phyloP scores from a whole-genome alignment of 1,139 yeast species.

The Suhomyces bolitotheri region DNA sequence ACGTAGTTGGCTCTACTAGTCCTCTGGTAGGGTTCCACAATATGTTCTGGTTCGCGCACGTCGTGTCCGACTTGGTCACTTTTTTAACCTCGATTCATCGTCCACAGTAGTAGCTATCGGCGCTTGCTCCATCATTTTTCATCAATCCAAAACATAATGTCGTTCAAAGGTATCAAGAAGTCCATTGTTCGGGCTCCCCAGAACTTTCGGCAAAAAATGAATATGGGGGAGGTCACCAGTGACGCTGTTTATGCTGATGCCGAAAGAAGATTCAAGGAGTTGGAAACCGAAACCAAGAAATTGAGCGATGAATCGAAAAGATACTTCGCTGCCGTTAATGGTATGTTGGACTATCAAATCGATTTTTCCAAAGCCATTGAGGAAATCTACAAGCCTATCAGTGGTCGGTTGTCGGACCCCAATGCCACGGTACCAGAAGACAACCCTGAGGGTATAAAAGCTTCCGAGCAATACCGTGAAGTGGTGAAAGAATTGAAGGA shows the following conservation, averaged over 20 bases:
- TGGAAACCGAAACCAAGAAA: conserved; percentile 86
- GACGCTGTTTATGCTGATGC: conserved; percentile 95
- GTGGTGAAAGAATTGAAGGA: conserved; percentile 84
- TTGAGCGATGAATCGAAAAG: conserved; percentile 87
- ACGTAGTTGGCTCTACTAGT: too few relatives aligned
- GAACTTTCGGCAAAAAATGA: conserved; percentile 70
- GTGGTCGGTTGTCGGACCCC: conserved; percentile 90
- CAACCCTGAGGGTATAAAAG: conserved; percentile 93
- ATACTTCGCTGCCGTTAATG: conserved; percentile 87
- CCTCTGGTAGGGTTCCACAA: too few relatives aligned
- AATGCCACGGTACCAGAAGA: conserved; percentile 84
- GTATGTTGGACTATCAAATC: conserved; percentile 89
- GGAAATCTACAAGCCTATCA: conserved; percentile 93
- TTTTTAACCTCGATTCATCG: too few relatives aligned
- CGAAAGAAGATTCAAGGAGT: conserved; percentile 89
- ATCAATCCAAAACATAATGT: conserved; percentile 47
- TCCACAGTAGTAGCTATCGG: too few relatives aligned
- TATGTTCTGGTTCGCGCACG: too few relatives aligned
- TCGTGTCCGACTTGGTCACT: too few relatives aligned
- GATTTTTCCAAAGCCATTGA: conserved; percentile 93
- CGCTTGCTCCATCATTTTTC: too few relatives aligned
- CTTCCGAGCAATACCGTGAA: conserved; percentile 87
- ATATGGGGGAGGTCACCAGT: conserved; percentile 80
- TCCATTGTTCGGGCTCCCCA: conserved; percentile 86
- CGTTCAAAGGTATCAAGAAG: conserved; percentile 91